Conservation (phyloP, 139 green algal genomes). For the Chlamydomonas eustigma region DNA sequence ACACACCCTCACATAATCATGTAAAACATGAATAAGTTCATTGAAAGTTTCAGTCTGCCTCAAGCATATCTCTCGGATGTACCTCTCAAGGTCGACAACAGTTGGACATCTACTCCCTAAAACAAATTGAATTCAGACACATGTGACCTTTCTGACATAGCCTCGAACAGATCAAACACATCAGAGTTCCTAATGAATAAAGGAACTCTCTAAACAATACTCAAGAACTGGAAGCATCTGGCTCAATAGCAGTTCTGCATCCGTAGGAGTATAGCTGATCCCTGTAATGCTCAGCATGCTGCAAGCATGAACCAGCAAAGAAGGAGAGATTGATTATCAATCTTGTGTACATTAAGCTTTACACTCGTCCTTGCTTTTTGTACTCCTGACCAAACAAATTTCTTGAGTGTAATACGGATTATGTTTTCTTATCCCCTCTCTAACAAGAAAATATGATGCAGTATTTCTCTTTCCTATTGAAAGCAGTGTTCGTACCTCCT, state of each 20-base stretch:
- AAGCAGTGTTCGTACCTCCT: conserved; percentile 26
- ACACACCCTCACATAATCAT: too few relatives aligned
- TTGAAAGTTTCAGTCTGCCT: too few relatives aligned
- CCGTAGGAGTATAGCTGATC: conserved; percentile 47
- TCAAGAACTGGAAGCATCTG: conserved; percentile 37
- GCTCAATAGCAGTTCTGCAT: conserved; percentile 45
- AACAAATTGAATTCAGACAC: too few relatives aligned
- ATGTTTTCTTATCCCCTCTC: neutral
- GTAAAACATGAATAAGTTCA: too few relatives aligned
- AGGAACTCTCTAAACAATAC: too few relatives aligned
- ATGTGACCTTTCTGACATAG: too few relatives aligned
- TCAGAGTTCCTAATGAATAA: too few relatives aligned
- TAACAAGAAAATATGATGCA: neutral
- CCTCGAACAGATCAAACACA: too few relatives aligned
- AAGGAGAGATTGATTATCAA: neutral
- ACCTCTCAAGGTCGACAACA: too few relatives aligned
- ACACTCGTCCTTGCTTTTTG: neutral
- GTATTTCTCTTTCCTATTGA: neutral
- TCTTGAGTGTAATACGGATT: neutral
- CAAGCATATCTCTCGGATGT: too few relatives aligned
- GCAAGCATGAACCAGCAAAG: neutral
- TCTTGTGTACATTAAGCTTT: neutral
- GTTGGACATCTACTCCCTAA: too few relatives aligned
- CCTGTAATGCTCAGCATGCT: conserved; percentile 52
- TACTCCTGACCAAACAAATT: neutral